Percentiles rank a stretch among this genome's conserved stretches.
Evolutionary conservation across 192 early-diverging fungal species (phyloP).

Genomic region (Chytriomyces sp.): DNA sequence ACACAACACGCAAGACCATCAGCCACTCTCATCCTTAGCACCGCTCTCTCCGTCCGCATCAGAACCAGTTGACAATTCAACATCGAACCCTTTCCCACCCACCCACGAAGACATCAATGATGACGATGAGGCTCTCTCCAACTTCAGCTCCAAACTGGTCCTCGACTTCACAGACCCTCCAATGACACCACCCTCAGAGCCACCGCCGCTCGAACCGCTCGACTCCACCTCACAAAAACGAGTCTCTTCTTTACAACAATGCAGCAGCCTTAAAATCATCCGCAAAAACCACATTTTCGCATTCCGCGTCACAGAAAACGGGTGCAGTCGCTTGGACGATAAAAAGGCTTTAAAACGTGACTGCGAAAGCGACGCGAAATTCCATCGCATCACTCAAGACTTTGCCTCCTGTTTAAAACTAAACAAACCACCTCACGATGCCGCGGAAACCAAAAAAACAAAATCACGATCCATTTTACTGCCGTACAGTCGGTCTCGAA

Average conservation of each 20-base stretch:
- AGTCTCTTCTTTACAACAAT: background rate
- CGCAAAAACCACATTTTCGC: background rate
- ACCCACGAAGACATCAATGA: too few relatives aligned
- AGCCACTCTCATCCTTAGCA: too few relatives aligned
- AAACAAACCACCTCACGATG: too few relatives aligned
- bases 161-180: background rate
- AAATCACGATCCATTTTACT: too few relatives aligned
- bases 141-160: slow-evolving; percentile 22
- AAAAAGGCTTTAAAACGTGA: background rate
- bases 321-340: background rate
- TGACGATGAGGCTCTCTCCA: background rate
- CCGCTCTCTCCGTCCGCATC: too few relatives aligned
- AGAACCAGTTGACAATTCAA: too few relatives aligned
- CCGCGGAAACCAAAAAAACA: too few relatives aligned
- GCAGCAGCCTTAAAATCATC: background rate
- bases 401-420: background rate
- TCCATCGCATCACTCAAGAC: background rate
- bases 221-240: background rate
- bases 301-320: background rate
- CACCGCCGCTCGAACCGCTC: background rate
- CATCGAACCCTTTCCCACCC: too few relatives aligned
- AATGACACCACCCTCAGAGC: background rate
- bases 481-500: too few relatives aligned
- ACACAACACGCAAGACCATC: too few relatives aligned
- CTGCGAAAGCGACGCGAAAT: background rate